A percentile compares a stretch with the other conserved stretches of the same genome.
Conservation (phyloP, 176 grass and related monocot genomes). For the Oryza punctata region DNA sequence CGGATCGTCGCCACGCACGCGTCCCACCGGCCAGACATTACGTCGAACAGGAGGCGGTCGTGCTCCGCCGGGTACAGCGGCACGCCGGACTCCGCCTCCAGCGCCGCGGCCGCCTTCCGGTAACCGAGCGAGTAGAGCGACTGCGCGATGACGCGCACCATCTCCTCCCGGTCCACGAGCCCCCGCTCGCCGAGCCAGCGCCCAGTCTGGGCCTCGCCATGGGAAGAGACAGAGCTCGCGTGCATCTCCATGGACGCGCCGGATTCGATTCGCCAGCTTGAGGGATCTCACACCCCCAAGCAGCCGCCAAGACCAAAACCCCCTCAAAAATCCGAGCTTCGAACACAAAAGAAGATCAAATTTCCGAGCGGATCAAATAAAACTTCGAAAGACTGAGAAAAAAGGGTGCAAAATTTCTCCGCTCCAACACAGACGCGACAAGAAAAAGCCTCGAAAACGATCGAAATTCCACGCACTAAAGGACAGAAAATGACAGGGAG, state of each 20-base stretch:
- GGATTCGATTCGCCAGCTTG: constrained; percentile 52
- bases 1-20: constrained; percentile 65
- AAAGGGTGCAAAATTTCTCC: neutral
- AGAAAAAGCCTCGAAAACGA: constrained; percentile 4
- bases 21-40: constrained; percentile 83
- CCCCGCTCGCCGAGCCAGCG: constrained; percentile 38
- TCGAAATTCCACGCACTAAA: neutral
- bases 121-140: constrained; percentile 87
- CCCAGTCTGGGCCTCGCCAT: constrained; percentile 34
- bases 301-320: neutral
- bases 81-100: constrained; percentile 85
- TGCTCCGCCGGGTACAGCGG: constrained; percentile 66
- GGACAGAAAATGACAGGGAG: neutral
- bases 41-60: constrained; percentile 59
- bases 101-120: constrained; percentile 60
- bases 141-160: constrained; percentile 67
- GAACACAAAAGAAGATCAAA: neutral
- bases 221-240: constrained; percentile 41
- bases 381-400: neutral
- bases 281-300: constrained; percentile 47
- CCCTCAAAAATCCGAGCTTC: constrained; percentile 29
- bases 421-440: neutral
- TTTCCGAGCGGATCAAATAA: neutral
- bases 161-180: constrained; percentile 63
- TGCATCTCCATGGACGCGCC: constrained; percentile 37